Evolutionary conservation across 1,284 basidiomycete genomes (phyloP).

Genomic region (Malassezia sp.): DNA sequence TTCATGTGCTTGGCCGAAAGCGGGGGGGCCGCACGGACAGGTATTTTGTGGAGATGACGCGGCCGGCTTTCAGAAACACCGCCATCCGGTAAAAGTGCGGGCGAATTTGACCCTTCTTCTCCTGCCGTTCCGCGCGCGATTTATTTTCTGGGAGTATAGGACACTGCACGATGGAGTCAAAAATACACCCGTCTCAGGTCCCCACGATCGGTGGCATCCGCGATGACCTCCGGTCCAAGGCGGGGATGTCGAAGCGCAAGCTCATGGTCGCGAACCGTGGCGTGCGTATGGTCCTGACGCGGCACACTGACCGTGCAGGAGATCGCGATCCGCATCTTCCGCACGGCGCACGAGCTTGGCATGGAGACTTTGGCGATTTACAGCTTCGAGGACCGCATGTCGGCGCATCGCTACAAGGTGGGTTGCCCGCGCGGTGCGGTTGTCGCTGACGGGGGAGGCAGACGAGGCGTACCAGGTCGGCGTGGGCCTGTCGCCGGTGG

Average conservation of each 20-base stretch:
- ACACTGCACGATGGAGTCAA: not conserved
- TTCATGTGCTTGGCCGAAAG: too few relatives aligned
- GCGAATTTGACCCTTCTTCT: too few relatives aligned
- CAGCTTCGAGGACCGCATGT: constrained; percentile 90
- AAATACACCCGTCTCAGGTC: constrained; percentile 17
- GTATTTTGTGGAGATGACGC: too few relatives aligned
- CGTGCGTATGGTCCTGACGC: constrained; percentile 16
- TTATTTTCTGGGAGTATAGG: too few relatives aligned
- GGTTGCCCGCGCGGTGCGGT: too few relatives aligned
- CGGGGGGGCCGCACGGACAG: too few relatives aligned
- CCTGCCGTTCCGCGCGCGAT: too few relatives aligned
- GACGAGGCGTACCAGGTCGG: constrained; percentile 99
- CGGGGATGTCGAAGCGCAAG: constrained; percentile 29
- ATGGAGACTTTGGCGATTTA: constrained; percentile 99
- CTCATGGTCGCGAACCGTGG: constrained; percentile 45
- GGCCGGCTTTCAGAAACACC: too few relatives aligned
- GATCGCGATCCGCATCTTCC: constrained; percentile 97
- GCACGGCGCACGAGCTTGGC: constrained; percentile 94
- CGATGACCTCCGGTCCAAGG: constrained; percentile 5
- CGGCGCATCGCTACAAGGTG: constrained; percentile 90
- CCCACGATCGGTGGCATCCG: constrained; percentile 31
- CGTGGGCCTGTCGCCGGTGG: constrained; percentile 85
- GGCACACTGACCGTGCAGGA: constrained; percentile 54
- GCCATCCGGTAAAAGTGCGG: too few relatives aligned
- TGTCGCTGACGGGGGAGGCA: constrained; percentile 52